Evolutionary conservation across 2,329 filamentous ascomycete species (phyloP), one percentile per base, ranked within the genome.

Genomic region (Venturia aucupariae): DNA sequence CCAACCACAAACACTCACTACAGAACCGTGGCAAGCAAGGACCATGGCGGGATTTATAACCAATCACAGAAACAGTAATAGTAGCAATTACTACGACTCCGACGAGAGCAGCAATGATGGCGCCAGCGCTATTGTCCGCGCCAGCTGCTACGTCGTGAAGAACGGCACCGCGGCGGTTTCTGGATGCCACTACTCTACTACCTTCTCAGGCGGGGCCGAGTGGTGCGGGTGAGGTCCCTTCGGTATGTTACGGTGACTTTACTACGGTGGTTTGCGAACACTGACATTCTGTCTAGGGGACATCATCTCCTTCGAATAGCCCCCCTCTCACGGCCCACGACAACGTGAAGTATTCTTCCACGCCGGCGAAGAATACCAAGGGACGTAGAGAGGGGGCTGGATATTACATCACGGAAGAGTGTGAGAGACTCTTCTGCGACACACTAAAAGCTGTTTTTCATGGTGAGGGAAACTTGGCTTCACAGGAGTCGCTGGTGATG

Each of bases 341-440:
- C 75, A 85, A 86, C 79, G 71, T 73, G 66, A 82, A 88, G 80
- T 82, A 86, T 76, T 70, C 66, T 68, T 72, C 68, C 61, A 57
- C 30, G 51, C 71, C 69, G 46, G 70, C 68, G 67, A 69, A 64
- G 38, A 64, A 69, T 61, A 63, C 71, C 69, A 69, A 69, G 74
- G 78, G 77, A 76, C 75, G 77, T 72, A 80, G 77, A 88, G 89
- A 89, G 90, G 92, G 92, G 91, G 92, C 92, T 88, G 87, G 24
- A 57, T 90, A 89, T 86, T 90, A 80, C 82, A 96, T 96, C 84
- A 92, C 89, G 90, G 92, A 89, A 92, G 92, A 96, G 90, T 96
- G 92, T 96, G 92, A 96, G 92, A 97, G 92, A 84, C 93, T 96
- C 88, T 96, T 96, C 86, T 96, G 92, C 82, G 91, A 93, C 88